These are phyloP conservation scores for Calocybe gambosa DNA, from an alignment of 1,284 basidiomycete species.

Conservation along the genomic window DNA sequence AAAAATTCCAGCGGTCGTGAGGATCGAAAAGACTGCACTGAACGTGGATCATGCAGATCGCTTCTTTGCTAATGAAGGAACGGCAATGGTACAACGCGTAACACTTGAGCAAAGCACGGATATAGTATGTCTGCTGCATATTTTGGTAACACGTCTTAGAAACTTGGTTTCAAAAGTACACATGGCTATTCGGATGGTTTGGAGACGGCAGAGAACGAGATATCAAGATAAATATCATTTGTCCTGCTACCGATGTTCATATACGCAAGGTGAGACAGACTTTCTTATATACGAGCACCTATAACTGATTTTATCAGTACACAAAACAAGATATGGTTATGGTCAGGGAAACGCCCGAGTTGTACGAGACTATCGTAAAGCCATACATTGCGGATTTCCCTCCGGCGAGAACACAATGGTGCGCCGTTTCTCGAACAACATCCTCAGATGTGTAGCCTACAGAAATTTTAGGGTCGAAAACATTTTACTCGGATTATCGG, in stretches of 20 bases:
- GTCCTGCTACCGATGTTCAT: conserved; percentile 79
- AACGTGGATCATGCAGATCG: conserved; percentile 20
- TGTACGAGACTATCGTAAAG: conserved; percentile 65
- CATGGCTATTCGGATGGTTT: conserved; percentile 41
- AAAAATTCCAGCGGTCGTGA: conserved; percentile 31
- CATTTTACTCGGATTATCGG: conserved; percentile 77
- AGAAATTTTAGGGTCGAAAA: conserved; percentile 73
- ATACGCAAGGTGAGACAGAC: conserved; percentile 56
- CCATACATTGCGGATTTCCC: conserved; percentile 80
- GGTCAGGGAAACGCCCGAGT: conserved; percentile 74
- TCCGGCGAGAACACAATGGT: conserved; percentile 78
- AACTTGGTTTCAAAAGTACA: too few species aligned
- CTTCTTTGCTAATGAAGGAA: conserved; percentile 21
- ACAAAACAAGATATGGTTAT: conserved; percentile 68
- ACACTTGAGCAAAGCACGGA: conserved; percentile 34
- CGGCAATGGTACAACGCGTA: conserved; percentile 26
- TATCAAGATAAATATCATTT: conserved; percentile 67
- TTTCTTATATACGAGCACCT: background rate
- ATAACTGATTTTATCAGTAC: conserved; percentile 54
- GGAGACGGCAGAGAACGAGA: conserved; percentile 33
- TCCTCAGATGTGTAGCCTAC: background rate
- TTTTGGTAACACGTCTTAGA: too few species aligned
- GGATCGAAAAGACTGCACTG: conserved; percentile 37
- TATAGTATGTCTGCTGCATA: conserved; percentile 34
- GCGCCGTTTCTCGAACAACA: conserved; percentile 11